Evolutionary conservation across 1,284 basidiomycete genomes (phyloP).

Genomic region (Tranzscheliella williamsii): DNA sequence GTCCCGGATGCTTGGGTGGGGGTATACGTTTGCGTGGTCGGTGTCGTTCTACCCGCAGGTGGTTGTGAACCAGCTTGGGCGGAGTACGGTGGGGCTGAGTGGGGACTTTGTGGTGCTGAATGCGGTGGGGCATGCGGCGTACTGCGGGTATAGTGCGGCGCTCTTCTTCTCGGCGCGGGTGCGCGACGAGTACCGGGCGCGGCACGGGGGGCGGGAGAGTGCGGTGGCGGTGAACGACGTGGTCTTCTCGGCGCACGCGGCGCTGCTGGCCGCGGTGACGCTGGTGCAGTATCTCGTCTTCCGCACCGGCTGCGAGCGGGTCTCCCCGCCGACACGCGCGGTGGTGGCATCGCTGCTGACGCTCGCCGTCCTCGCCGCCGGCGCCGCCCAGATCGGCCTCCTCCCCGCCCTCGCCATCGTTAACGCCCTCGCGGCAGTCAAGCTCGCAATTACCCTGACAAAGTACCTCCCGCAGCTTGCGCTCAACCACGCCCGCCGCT

Average conservation of each 20-base stretch:
- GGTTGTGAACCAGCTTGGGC: slow-evolving; percentile 26
- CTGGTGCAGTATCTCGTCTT: slow-evolving; percentile 2
- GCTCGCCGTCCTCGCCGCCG: slow-evolving; percentile 2
- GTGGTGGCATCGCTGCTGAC: slow-evolving; percentile 6
- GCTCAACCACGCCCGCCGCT: slow-evolving; percentile 59
- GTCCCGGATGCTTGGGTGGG: slow-evolving; percentile 48
- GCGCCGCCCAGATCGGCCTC: slow-evolving; percentile 3
- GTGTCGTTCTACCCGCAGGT: slow-evolving; percentile 54
- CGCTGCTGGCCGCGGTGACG: slow-evolving; percentile 14
- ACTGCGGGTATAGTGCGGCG: slow-evolving; percentile 35
- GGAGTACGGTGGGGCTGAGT: slow-evolving; percentile 34
- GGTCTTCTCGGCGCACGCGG: slow-evolving; percentile 39
- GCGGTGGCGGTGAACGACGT: slow-evolving; percentile 47
- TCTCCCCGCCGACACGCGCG: no score
- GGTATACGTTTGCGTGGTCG: slow-evolving; percentile 47
- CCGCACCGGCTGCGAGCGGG: neutral
- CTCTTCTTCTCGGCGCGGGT: slow-evolving; percentile 30
- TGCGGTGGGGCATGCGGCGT: slow-evolving; percentile 42
- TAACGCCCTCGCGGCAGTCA: slow-evolving; percentile 56
- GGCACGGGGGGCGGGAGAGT: slow-evolving; percentile 35
- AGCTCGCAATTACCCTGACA: slow-evolving; percentile 60
- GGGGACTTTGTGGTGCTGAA: slow-evolving; percentile 51
- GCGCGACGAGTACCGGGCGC: slow-evolving; percentile 30
- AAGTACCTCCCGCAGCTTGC: slow-evolving; percentile 59
- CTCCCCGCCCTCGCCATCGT: slow-evolving; percentile 32